These are phyloP conservation scores for Cubamyces lactineus DNA, from an alignment of 768 basidiomycete species.

Conservation along the genomic window DNA sequence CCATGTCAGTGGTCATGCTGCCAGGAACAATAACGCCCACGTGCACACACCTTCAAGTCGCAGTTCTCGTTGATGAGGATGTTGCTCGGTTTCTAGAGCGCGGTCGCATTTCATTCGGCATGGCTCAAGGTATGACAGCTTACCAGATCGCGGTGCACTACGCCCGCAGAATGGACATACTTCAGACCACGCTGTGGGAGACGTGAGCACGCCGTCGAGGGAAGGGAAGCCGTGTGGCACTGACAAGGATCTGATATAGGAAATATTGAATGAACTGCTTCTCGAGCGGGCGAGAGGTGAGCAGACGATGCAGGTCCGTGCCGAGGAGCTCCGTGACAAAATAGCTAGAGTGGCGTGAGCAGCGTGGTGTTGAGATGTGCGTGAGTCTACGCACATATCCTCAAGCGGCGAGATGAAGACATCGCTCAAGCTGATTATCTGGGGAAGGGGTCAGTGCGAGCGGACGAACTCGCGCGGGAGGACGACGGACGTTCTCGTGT, in stretches of 20 bases:
- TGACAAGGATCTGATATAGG: conserved; percentile 95
- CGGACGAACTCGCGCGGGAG: conserved; percentile 10
- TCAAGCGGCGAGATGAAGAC: conserved; percentile 99
- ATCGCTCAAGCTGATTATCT: conserved; percentile 99
- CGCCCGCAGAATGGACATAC: conserved; percentile 99
- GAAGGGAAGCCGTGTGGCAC: conserved; percentile 33
- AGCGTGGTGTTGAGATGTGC: conserved; percentile 6
- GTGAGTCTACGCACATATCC: conserved; percentile 70
- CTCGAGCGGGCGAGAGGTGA: conserved; percentile 95
- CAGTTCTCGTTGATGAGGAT: conserved; percentile 99
- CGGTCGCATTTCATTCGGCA: conserved; percentile 1
- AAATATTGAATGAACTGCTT: conserved; percentile 99
- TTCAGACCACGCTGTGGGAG: conserved; percentile 86
- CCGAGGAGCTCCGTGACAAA: conserved; percentile 99
- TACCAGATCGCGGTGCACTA: conserved; percentile 95
- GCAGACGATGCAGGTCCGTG: conserved; percentile 94
- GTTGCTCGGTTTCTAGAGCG: conserved; percentile 90
- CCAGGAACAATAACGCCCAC: neutral
- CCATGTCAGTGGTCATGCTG: conserved; percentile 17
- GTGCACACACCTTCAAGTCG: conserved; percentile 79
- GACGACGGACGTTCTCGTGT: conserved; percentile 85
- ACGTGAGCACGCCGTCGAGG: conserved; percentile 9
- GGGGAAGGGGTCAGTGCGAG: conserved; percentile 8
- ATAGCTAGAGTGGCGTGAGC: conserved; percentile 59
- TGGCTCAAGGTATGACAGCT: conserved; percentile 31